phyloP scores from a whole-genome alignment of 352 stramenopile species.

The Pythium scleroteichum region DNA sequence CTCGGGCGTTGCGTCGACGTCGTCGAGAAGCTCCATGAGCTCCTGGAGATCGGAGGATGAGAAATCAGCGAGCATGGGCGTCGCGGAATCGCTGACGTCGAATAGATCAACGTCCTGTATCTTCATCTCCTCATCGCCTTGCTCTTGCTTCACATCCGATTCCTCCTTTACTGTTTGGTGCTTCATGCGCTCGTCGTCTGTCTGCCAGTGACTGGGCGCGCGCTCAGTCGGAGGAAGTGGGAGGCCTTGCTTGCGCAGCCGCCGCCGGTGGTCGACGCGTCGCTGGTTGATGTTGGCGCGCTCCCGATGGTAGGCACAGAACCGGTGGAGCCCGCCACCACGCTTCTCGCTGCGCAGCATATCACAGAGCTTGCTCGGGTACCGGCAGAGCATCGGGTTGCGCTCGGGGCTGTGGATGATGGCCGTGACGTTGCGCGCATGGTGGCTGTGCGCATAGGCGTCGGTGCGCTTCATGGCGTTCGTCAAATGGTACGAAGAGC shows the following conservation, averaged over 20 bases:
- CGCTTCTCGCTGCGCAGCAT: constrained; percentile 34
- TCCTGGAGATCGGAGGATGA: constrained; percentile 18
- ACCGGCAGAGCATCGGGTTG: constrained; percentile 29
- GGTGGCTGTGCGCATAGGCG: not conserved
- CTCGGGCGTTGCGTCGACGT: constrained; percentile 1
- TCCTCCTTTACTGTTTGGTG: not conserved
- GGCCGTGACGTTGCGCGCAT: constrained; percentile 9
- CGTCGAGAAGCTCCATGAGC: constrained; percentile 17
- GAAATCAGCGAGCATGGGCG: constrained; percentile 16
- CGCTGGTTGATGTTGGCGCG: constrained; percentile 36
- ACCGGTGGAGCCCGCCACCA: constrained; percentile 29
- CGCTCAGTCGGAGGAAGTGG: constrained; percentile 18
- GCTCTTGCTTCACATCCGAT: not conserved
- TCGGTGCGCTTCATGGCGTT: not conserved
- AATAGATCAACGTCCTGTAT: constrained; percentile 10
- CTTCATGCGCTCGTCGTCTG: not conserved
- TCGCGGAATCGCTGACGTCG: constrained; percentile 3
- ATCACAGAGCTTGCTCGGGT: constrained; percentile 37
- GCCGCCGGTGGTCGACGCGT: constrained; percentile 28
- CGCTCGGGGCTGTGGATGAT: constrained; percentile 23
- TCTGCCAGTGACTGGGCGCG: constrained; percentile 16
- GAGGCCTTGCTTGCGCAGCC: constrained; percentile 19
- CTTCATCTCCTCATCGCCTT: constrained; percentile 5
- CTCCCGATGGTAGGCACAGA: constrained; percentile 34
- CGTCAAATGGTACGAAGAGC: not conserved